These are phyloP conservation scores for Cytospora schulzeri DNA, from an alignment of 2,329 filamentous ascomycete species.

Conservation along the genomic window DNA sequence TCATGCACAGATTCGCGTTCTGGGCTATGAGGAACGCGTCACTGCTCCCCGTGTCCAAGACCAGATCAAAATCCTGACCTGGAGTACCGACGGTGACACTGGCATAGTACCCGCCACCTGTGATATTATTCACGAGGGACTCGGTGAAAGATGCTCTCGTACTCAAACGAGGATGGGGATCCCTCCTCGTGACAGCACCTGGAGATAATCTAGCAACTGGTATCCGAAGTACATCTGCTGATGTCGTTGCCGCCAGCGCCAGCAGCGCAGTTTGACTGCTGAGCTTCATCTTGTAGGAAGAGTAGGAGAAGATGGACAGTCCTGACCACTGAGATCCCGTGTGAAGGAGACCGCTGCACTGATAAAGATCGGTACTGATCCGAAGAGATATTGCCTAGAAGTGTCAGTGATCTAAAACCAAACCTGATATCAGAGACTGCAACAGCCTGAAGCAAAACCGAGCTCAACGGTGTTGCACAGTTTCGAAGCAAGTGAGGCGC, in stretches of 20 bases:
- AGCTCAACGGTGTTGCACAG: background rate
- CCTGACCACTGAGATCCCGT: background rate
- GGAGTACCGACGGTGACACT: conserved; percentile 62
- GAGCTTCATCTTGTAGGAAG: conserved; percentile 18
- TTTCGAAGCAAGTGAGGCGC: background rate
- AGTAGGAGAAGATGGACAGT: background rate
- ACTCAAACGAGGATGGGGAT: conserved; percentile 29
- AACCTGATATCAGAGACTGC: background rate
- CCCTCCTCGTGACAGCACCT: conserved; percentile 28
- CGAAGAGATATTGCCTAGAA: background rate
- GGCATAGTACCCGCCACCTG: conserved; percentile 58
- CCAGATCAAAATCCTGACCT: conserved; percentile 53
- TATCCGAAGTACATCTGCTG: conserved; percentile 30
- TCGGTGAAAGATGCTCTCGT: conserved; percentile 34
- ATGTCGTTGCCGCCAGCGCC: conserved; percentile 19
- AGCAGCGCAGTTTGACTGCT: background rate
- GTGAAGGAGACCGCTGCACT: background rate
- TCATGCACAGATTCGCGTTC: conserved; percentile 44
- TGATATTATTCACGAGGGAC: conserved; percentile 55
- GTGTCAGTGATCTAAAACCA: background rate
- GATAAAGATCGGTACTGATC: background rate
- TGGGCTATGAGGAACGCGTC: conserved; percentile 59
- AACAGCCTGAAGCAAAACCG: background rate
- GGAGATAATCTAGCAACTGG: conserved; percentile 27
- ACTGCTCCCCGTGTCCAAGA: conserved; percentile 65